Evolutionary conservation across 495 filamentous ascomycete species (phyloP).

Genomic region (Letharia lupina): DNA sequence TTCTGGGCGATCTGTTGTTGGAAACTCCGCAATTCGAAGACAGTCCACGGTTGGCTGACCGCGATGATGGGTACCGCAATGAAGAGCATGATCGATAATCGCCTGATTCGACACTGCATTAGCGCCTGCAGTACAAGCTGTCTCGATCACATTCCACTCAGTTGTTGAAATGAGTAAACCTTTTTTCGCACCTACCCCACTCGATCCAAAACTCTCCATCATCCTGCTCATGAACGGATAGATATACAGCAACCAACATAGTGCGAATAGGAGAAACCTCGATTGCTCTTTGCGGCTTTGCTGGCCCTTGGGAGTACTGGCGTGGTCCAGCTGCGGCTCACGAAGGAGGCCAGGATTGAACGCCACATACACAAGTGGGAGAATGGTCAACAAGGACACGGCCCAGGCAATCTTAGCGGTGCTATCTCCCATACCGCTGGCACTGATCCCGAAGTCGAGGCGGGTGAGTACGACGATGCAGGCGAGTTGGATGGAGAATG

Average conservation of each 20-base stretch:
- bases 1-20: constrained; percentile 24
- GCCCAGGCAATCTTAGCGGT: constrained; percentile 30
- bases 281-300: constrained; percentile 9
- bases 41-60: constrained; percentile 28
- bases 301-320: neutral
- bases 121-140: constrained; percentile 8
- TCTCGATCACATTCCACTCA: constrained; percentile 12
- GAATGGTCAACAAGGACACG: constrained; percentile 26
- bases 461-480: constrained; percentile 29
- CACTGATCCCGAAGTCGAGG: constrained; percentile 31
- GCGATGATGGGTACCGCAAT: constrained; percentile 21
- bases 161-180: neutral
- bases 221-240: constrained; percentile 28
- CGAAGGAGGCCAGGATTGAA: constrained; percentile 17
- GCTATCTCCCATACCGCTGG: constrained; percentile 27
- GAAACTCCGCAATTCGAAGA: constrained; percentile 27
- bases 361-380: constrained; percentile 24
- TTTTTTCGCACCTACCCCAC: neutral
- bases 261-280: constrained; percentile 20
- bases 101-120: neutral
- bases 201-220: constrained; percentile 22
- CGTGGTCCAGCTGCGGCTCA: neutral
- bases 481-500: constrained; percentile 32
- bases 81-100: constrained; percentile 12
- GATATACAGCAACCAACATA: constrained; percentile 23